phyloP scores from a whole-genome alignment of 305 asterid genomes.

The Fraxinus sp. region DNA sequence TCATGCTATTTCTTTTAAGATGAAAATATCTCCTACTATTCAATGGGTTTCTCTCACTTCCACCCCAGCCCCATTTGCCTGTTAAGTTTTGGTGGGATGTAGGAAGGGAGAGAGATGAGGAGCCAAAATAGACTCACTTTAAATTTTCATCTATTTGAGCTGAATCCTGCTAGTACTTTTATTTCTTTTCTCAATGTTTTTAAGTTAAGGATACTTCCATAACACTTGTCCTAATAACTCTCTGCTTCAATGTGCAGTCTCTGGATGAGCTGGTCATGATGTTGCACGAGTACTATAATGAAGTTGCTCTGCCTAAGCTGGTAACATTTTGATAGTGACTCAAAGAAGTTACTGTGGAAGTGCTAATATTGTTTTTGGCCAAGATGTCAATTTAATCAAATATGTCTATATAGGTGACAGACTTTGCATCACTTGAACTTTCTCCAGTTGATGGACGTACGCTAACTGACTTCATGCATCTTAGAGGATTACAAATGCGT shows the following conservation, averaged over 20 bases:
- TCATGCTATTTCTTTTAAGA: slow-evolving; percentile 7
- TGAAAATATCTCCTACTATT: background rate
- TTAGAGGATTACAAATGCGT: slow-evolving; percentile 89
- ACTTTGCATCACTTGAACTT: slow-evolving; percentile 97
- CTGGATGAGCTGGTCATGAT: slow-evolving; percentile 79
- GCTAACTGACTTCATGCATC: slow-evolving; percentile 97
- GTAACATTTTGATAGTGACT: slow-evolving; percentile 40
- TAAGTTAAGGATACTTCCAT: background rate
- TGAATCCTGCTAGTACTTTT: slow-evolving; percentile 16
- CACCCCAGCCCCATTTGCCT: background rate
- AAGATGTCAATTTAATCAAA: slow-evolving; percentile 11
- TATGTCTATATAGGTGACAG: slow-evolving; percentile 65
- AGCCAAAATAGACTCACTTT: slow-evolving; percentile 5
- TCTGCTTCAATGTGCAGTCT: slow-evolving; percentile 59
- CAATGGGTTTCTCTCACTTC: slow-evolving; percentile 8
- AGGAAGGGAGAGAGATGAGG: background rate
- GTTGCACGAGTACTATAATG: slow-evolving; percentile 81
- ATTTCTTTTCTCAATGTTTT: background rate
- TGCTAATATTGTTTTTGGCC: slow-evolving; percentile 16
- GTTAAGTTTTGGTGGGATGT: background rate
- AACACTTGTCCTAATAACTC: slow-evolving; percentile 12
- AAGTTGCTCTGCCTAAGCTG: slow-evolving; percentile 96
- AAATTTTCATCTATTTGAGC: slow-evolving; percentile 10
- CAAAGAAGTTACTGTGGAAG: slow-evolving; percentile 16
- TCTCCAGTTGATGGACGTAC: slow-evolving; percentile 99